Base-by-base conservation (phyloP, 768 basidiomycete genomes). In the Russula sp. region DNA sequence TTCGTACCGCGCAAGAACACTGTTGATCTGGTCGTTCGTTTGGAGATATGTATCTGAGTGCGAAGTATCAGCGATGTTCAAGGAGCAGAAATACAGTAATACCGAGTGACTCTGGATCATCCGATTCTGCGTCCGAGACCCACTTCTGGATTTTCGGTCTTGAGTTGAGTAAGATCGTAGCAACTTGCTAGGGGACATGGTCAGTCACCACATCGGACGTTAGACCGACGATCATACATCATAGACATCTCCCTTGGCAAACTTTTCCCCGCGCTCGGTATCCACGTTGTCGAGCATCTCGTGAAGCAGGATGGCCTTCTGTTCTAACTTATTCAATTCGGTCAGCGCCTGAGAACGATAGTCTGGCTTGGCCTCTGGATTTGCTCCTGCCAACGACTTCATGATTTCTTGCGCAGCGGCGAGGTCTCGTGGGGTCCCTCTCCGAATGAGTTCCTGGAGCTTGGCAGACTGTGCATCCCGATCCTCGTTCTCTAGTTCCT, bases 11-110 rank as follows among this genome's bases (percentile, higher is more conserved):
- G 82, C 81, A 14, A 98, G 73, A 14, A 94, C 93, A 20, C 84
- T 89, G 75, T 99, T 99, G 74, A 99, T 94, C 69, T 97, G 90
- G 73, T 99, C 97, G 73, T 99, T 99, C 63, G 95, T 95, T 72
- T 98, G 85, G 18, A 99, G 78, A 72, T 97, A 88, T 2, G 93
- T 93, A 63, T 95, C 95, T 93, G 69, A 2, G 20, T n/a, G 14
- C 10, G n/a, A 51, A 16, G 11, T 10, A 7, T 39, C 43, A 52
- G 45, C 61, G 56, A 59, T 38, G 61, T 38, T 42, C 63, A 48
- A 49, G 16, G 20, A 41, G 25, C 42, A 53, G 20, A 45, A 50
- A 20, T 16, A 20, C 22, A 36, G 7, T 25, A 50, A 62, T 69
- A 94, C 93, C 90, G 66, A 98, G 82, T 36, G 92, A 90, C 66